Evolutionary conservation across 495 filamentous ascomycete genomes (phyloP).

Genomic region (Jackrogersella minutella): DNA sequence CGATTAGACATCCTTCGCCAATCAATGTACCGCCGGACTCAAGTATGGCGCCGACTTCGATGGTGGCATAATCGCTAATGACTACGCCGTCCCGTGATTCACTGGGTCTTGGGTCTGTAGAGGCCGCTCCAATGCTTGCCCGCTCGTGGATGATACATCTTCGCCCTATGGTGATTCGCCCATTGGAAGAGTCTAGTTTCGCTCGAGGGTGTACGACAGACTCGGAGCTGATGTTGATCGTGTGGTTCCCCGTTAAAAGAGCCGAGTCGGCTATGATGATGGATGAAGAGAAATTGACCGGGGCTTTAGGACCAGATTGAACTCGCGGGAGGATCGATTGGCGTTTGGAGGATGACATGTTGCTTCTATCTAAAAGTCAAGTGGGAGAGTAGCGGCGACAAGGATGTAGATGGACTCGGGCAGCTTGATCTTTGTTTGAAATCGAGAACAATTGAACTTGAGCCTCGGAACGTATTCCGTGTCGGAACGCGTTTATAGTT

Average conservation of each 20-base stretch:
- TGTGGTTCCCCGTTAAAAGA: constrained; percentile 72
- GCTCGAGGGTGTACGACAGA: constrained; percentile 85
- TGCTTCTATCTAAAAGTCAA: neutral
- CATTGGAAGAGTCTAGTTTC: constrained; percentile 70
- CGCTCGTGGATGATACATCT: constrained; percentile 82
- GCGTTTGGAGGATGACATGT: constrained; percentile 57
- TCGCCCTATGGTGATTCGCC: constrained; percentile 75
- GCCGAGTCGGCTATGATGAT: constrained; percentile 81
- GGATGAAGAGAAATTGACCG: constrained; percentile 72
- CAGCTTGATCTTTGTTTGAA: neutral
- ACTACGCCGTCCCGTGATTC: constrained; percentile 51
- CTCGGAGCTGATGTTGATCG: constrained; percentile 73
- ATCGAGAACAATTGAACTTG: neutral
- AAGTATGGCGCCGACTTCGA: constrained; percentile 69
- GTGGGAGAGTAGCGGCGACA: neutral
- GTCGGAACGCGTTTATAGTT: neutral
- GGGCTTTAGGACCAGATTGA: constrained; percentile 63
- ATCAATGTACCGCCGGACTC: constrained; percentile 66
- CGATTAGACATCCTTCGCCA: constrained; percentile 69
- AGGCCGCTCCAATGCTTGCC: constrained; percentile 61
- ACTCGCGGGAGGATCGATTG: constrained; percentile 59
- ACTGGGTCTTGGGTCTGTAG: constrained; percentile 45
- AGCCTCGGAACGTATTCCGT: neutral
- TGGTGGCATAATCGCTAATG: constrained; percentile 64
- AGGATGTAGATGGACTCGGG: constrained; percentile 11